Conservation (phyloP, 495 filamentous ascomycete species). For the Penicillium manginii region DNA sequence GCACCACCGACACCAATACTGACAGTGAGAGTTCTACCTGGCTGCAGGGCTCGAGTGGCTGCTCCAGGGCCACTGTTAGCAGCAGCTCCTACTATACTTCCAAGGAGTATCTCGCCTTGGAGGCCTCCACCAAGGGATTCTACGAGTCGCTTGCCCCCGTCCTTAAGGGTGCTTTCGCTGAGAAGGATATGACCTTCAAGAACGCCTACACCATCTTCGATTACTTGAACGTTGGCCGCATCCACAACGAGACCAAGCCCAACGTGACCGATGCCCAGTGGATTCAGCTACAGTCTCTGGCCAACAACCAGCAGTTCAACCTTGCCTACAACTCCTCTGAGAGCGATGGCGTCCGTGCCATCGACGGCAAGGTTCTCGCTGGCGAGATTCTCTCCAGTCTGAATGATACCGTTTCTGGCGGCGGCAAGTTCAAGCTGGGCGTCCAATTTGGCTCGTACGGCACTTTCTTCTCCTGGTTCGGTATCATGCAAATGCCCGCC, state of each 20-base stretch:
- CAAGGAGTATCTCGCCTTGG: conserved; percentile 55
- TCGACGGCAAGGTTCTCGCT: conserved; percentile 52
- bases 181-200: conserved; percentile 60
- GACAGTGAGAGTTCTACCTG: conserved; percentile 60
- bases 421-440: conserved; percentile 39
- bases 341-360: conserved; percentile 44
- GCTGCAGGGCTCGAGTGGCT: conserved; percentile 61
- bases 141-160: conserved; percentile 66
- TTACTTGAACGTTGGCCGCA: conserved; percentile 56
- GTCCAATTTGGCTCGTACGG: conserved; percentile 55
- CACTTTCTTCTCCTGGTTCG: conserved; percentile 54
- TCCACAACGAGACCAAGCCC: conserved; percentile 51
- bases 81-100: conserved; percentile 75
- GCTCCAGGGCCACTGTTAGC: conserved; percentile 64
- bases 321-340: conserved; percentile 55
- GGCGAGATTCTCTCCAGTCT: conserved; percentile 46
- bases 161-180: conserved; percentile 60
- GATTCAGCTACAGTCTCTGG: conserved; percentile 47
- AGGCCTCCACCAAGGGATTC: conserved; percentile 61
- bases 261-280: conserved; percentile 40
- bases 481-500: conserved; percentile 44
- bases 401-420: conserved; percentile 44
- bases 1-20: conserved; percentile 40
- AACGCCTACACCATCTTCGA: conserved; percentile 73
- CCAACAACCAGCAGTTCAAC: conserved; percentile 55